phyloP scores from a whole-genome alignment of 2,329 filamentous ascomycete genomes.

The Neofusicoccum cordaticola region DNA sequence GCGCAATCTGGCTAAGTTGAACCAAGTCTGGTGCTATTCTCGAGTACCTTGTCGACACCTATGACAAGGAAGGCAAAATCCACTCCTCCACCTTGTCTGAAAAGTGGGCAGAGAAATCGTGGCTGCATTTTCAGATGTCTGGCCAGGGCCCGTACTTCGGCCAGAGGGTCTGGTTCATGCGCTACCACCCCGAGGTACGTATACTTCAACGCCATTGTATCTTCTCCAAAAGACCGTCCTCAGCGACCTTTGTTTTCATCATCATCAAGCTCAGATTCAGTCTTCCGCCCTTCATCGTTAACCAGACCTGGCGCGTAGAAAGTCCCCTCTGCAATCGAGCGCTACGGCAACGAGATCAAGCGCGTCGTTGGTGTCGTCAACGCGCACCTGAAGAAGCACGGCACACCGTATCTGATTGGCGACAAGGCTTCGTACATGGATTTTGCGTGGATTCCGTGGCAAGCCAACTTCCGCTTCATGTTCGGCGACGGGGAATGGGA shows the following conservation, averaged over 20 bases:
- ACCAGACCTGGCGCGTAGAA: no score
- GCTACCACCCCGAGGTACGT: slow-evolving; percentile 15
- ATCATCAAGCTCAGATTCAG: no score
- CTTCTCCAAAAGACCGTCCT: no score
- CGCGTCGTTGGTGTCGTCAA: slow-evolving; percentile 47
- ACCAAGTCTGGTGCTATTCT: slow-evolving; percentile 42
- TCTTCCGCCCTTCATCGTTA: no score
- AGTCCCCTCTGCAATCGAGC: slow-evolving; percentile 37
- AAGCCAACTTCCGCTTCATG: background rate
- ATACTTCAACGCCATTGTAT: no score
- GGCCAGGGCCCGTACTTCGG: slow-evolving; percentile 50
- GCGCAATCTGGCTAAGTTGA: background rate
- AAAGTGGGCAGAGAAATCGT: slow-evolving; percentile 41
- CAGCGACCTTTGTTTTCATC: no score
- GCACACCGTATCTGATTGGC: slow-evolving; percentile 41
- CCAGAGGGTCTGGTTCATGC: slow-evolving; percentile 34
- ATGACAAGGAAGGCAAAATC: slow-evolving; percentile 42
- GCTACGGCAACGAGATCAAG: slow-evolving; percentile 44
- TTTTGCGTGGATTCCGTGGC: slow-evolving; percentile 41
- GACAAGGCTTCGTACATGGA: slow-evolving; percentile 44
- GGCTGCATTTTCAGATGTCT: slow-evolving; percentile 45
- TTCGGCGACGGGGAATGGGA: slow-evolving; percentile 20
- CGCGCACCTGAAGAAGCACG: slow-evolving; percentile 30
- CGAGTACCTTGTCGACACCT: slow-evolving; percentile 44
- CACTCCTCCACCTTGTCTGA: slow-evolving; percentile 37